Conservation (phyloP, 2,329 filamentous ascomycete genomes). For the Aspergillus neoniger region DNA sequence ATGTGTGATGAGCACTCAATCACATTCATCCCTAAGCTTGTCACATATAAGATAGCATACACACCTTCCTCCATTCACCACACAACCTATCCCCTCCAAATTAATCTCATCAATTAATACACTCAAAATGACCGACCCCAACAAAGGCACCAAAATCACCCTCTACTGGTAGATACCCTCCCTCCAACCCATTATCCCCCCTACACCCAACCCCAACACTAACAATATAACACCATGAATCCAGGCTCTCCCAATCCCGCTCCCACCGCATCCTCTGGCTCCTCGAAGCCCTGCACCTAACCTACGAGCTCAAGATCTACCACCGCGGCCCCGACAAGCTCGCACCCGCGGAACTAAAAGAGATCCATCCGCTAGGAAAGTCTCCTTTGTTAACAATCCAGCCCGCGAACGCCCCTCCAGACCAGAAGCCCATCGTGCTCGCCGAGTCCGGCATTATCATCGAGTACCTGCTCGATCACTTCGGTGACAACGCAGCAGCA, state of each 20-base stretch:
- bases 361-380: conserved; percentile 83
- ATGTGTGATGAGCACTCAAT: background rate
- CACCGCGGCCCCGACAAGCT: conserved; percentile 65
- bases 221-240: no score
- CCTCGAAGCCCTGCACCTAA: conserved; percentile 75
- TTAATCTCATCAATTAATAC: background rate
- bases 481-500: conserved; percentile 39
- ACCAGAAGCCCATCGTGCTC: conserved; percentile 59
- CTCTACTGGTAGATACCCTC: conserved; percentile 60
- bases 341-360: conserved; percentile 74
- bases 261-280: conserved; percentile 84
- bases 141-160: conserved; percentile 55
- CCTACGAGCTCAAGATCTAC: conserved; percentile 79
- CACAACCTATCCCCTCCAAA: background rate
- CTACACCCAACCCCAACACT: background rate
- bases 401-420: conserved; percentile 36
- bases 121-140: conserved; percentile 19
- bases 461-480: conserved; percentile 77
- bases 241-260: conserved; percentile 78
- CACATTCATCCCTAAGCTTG: background rate
- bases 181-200: no score
- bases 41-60: background rate
- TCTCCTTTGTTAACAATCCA: conserved; percentile 75
- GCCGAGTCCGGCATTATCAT: conserved; percentile 81
- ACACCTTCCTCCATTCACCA: background rate